A percentile compares a stretch with the other conserved stretches of the same genome.
Evolutionary conservation across 306 rosid species (phyloP).

Genomic region (Carpinus viminea): DNA sequence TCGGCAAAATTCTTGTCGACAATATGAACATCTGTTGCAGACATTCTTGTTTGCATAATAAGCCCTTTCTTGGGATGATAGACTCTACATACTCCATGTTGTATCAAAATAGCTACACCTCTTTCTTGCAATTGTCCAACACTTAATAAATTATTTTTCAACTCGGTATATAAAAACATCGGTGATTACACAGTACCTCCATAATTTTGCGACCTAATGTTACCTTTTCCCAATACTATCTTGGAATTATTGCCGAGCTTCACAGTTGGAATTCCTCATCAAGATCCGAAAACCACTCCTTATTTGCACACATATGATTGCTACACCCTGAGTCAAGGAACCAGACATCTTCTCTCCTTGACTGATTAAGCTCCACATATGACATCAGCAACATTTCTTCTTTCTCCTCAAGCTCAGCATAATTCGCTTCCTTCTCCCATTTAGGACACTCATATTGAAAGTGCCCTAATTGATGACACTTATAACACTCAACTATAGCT

Average conservation of each 20-base stretch:
- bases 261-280: neutral
- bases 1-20: neutral
- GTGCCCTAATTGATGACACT: conserved; percentile 4
- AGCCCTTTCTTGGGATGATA: conserved; percentile 1
- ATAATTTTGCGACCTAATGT: neutral
- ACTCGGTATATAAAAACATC: conserved; percentile 6
- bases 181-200: neutral
- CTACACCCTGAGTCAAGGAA: neutral
- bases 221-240: neutral
- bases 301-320: conserved; percentile 4
- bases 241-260: neutral
- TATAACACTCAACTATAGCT: neutral
- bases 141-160: conserved; percentile 13
- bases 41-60: neutral
- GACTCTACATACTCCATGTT: neutral
- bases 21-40: neutral
- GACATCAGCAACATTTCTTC: conserved; percentile 4
- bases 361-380: neutral
- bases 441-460: conserved; percentile 12
- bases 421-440: conserved; percentile 11
- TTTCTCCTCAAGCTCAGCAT: neutral
- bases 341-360: neutral
- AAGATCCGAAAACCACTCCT: neutral
- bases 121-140: conserved; percentile 9
- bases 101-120: neutral